Evolutionary conservation across 73 alveolate species (phyloP), one percentile per base, ranked within the genome.

Genomic region (Blepharisma stoltei): DNA sequence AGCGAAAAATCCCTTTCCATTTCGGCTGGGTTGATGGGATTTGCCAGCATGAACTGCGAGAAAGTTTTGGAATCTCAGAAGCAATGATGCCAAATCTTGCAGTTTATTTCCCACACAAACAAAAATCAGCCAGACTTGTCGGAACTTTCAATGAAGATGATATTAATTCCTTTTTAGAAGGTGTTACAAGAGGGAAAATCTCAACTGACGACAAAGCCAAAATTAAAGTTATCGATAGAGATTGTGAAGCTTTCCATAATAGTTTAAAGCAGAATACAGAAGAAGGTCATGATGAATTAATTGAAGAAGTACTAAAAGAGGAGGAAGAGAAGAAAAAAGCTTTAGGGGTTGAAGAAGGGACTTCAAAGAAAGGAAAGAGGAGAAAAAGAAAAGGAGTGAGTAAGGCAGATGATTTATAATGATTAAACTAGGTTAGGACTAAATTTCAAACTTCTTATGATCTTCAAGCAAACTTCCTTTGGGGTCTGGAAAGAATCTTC

Each of bases 191-290:
- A 52, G 66, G 23, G 23, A 52, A 52, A 52, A 11, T 52, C n/a
- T 11, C n/a, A 1, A 52, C 23, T 52, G n/a, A 14, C 4, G 66
- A 52, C 23, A 52, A 14, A 20, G 23, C 27, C 4, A 52, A 52
- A 14, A 52, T 52, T 14, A 14, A 11, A 14, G n/a, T 52, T 52
- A 52, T 14, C 2, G 66, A 52, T 4, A 20, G 66, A 14, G 66
- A 52, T 52, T 52, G 66, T 52, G 66, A 52, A 52, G 66, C n/a
- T 52, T 52, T 52, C 27, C n/a, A 52, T 52, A 52, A 52, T 52
- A 52, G n/a, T 4, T 2, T 52, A 52, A 20, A 52, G 66, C n/a
- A 52, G n/a, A 52, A 52, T 52, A 32, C 41, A 32, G 41, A 32
- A 32, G 66, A 52, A 52, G 66, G 23, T 52, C 27, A 52, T 11